Percentiles rank a stretch among this genome's conserved stretches.
Evolutionary conservation across 257 asterid genomes (phyloP).

Genomic region (Pogostemon cablin): DNA sequence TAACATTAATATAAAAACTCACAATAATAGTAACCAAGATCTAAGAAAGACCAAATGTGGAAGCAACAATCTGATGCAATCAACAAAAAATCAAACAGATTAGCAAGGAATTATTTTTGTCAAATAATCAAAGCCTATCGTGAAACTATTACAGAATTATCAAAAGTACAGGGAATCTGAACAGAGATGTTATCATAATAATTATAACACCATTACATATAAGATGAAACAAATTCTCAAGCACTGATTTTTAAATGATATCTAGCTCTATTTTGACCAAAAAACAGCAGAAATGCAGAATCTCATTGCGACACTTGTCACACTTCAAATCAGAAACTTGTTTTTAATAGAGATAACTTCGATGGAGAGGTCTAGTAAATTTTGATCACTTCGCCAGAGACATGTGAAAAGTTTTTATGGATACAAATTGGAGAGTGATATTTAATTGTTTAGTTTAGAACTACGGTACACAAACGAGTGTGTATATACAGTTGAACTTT

Average conservation of each 20-base stretch:
- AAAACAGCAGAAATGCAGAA: slow-evolving; percentile 8
- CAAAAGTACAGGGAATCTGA: slow-evolving; percentile 5
- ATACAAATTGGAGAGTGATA: no score
- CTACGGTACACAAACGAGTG: no score
- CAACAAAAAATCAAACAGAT: background rate
- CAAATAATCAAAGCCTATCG: slow-evolving; percentile 21
- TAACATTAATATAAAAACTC: slow-evolving; percentile 29
- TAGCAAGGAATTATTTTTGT: background rate
- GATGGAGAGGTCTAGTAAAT: no score
- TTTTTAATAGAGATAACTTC: background rate
- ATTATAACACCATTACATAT: no score
- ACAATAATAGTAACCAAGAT: background rate
- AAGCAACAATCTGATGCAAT: slow-evolving; percentile 22
- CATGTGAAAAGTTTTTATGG: no score
- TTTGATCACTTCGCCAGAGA: no score
- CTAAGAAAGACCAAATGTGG: slow-evolving; percentile 5
- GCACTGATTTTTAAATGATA: background rate
- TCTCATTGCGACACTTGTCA: no score
- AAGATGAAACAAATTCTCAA: background rate
- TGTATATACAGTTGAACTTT: no score
- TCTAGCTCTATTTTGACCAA: background rate
- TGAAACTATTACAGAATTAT: slow-evolving; percentile 6
- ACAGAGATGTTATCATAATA: slow-evolving; percentile 7
- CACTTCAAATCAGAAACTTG: background rate
- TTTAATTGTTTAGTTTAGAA: no score